phyloP scores from a whole-genome alignment of 768 basidiomycete species.

The Jaapia argillacea region DNA sequence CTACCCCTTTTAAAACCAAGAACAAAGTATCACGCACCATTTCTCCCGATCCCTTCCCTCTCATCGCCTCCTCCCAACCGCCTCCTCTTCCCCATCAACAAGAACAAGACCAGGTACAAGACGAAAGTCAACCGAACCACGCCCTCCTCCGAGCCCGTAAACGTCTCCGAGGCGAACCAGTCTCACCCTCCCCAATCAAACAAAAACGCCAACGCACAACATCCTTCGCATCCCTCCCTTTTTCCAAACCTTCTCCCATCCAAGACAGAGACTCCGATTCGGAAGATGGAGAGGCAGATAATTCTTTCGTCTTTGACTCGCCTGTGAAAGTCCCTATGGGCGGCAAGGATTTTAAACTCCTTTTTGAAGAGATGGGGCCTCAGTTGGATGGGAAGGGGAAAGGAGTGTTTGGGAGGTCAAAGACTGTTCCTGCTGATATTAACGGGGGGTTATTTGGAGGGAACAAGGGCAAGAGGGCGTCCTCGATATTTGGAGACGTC shows the following conservation, averaged over 20 bases:
- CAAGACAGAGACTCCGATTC: slow-evolving; percentile 12
- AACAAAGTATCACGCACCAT: slow-evolving; percentile 11
- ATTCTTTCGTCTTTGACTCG: slow-evolving; percentile 58
- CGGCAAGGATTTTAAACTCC: slow-evolving; percentile 51
- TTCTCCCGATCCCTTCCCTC: slow-evolving; percentile 33
- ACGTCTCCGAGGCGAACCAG: slow-evolving; percentile 72
- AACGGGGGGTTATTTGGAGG: slow-evolving; percentile 4
- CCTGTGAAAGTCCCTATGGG: slow-evolving; percentile 53
- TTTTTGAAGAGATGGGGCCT: slow-evolving; percentile 50
- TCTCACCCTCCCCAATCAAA: slow-evolving; percentile 76
- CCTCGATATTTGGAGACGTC: no score
- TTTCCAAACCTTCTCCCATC: slow-evolving; percentile 16
- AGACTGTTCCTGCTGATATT: slow-evolving; percentile 1
- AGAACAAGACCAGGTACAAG: slow-evolving; percentile 10
- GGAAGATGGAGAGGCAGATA: slow-evolving; percentile 19
- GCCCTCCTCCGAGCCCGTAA: slow-evolving; percentile 67
- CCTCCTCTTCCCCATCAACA: slow-evolving; percentile 5
- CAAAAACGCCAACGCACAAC: slow-evolving; percentile 56
- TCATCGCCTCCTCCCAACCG: slow-evolving; percentile 15
- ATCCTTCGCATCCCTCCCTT: slow-evolving; percentile 28
- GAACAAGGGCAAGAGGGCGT: neutral
- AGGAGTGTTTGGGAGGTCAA: slow-evolving; percentile 9
- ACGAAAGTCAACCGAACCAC: slow-evolving; percentile 21
- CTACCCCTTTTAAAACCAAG: slow-evolving; percentile 30
- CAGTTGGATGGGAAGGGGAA: neutral